phyloP scores from a whole-genome alignment of 139 green algal genomes.

The Monoraphidium neglectum region DNA sequence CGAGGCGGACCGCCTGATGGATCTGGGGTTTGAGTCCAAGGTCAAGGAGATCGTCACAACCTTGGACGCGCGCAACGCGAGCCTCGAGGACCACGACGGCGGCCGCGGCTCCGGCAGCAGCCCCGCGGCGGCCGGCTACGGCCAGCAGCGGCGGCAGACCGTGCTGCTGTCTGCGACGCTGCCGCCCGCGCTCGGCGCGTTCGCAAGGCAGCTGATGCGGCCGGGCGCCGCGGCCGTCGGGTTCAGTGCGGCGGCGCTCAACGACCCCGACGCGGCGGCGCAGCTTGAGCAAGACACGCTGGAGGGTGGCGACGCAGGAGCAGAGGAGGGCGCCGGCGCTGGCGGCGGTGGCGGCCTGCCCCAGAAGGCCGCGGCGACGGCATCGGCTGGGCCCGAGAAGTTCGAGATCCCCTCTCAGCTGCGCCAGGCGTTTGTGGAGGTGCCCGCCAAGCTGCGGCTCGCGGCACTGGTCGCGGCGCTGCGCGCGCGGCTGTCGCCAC shows the following conservation, averaged over 20 bases:
- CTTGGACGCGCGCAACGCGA: conserved; percentile 29
- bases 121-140: conserved; percentile 4
- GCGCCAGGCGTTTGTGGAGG: conserved; percentile 77
- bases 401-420: conserved; percentile 77
- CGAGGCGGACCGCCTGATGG: conserved; percentile 90
- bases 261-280: conserved; percentile 18
- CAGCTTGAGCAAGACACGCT: conserved; percentile 4
- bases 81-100: neutral
- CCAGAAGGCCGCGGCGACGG: conserved; percentile 1
- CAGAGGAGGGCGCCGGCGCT: neutral
- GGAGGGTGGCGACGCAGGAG: neutral
- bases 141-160: conserved; percentile 31
- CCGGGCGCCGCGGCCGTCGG: conserved; percentile 70
- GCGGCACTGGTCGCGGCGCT: conserved; percentile 69
- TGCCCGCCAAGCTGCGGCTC: conserved; percentile 82
- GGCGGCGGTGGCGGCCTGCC: neutral
- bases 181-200: conserved; percentile 58
- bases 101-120: neutral
- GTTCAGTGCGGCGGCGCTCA: conserved; percentile 52
- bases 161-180: conserved; percentile 93
- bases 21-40: conserved; percentile 92
- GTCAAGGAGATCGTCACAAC: conserved; percentile 63
- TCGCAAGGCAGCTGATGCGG: conserved; percentile 70
- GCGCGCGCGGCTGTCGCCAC: conserved; percentile 22
- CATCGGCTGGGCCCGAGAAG: conserved; percentile 8